A percentile compares a stretch with the other conserved stretches of the same genome.
Evolutionary conservation across 306 rosid genomes (phyloP).

Genomic region (Trifolium fragiferum): DNA sequence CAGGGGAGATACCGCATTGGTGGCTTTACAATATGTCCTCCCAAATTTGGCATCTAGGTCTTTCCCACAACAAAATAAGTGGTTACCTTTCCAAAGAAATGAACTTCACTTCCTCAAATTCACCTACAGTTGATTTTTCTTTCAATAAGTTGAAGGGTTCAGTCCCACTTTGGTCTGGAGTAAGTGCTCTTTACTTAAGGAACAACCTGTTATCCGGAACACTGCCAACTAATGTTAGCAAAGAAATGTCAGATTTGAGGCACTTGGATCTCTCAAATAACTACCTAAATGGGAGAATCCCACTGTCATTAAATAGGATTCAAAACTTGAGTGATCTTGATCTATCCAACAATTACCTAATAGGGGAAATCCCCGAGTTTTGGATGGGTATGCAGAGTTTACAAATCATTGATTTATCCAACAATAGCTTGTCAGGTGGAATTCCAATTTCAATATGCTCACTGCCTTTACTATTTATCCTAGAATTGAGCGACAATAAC

Average conservation of each 20-base stretch:
- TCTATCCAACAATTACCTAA: conserved; percentile 22
- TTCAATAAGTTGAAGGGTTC: conserved; percentile 9
- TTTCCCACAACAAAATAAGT: conserved; percentile 34
- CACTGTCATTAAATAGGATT: not conserved
- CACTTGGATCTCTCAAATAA: conserved; percentile 40
- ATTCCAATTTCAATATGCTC: conserved; percentile 31
- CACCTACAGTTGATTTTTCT: not conserved
- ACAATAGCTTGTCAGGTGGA: conserved; percentile 25
- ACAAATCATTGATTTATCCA: conserved; percentile 4
- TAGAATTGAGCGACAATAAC: conserved; percentile 21
- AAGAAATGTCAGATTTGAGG: not conserved
- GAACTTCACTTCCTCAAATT: conserved; percentile 14
- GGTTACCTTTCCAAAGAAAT: conserved; percentile 25
- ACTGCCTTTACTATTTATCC: not conserved
- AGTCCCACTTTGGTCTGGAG: conserved; percentile 20
- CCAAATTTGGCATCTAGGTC: not conserved
- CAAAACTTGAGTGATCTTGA: not conserved
- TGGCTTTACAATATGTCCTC: conserved; percentile 34
- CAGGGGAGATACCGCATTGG: conserved; percentile 2
- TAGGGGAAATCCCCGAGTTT: conserved; percentile 29
- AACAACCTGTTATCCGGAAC: conserved; percentile 27
- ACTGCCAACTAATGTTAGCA: conserved; percentile 5
- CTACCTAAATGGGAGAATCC: not conserved
- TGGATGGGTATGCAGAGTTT: conserved; percentile 6
- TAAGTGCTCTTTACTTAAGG: not conserved